A percentile compares a stretch with the other conserved stretches of the same genome.
phyloP scores from a whole-genome alignment of 352 stramenopile genomes.

The Phytophthora quininea region DNA sequence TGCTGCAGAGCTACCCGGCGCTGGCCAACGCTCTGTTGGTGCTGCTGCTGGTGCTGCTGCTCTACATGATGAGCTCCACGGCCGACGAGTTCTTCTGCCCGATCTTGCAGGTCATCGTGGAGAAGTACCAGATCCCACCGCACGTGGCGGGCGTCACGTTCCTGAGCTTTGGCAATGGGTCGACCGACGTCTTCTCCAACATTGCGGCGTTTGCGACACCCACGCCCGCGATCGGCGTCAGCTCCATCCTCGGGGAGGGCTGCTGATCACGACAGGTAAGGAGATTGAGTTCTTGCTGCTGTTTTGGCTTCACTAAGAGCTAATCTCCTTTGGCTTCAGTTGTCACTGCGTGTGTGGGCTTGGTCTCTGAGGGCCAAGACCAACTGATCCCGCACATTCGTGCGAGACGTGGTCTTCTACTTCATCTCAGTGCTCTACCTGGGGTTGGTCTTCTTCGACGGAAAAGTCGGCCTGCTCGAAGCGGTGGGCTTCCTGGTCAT shows the following conservation, averaged over 20 bases:
- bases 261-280: slow-evolving; percentile 73
- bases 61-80: slow-evolving; percentile 84
- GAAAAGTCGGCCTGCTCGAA: slow-evolving; percentile 61
- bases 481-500: slow-evolving; percentile 77
- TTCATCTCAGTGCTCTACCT: slow-evolving; percentile 72
- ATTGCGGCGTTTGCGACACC: slow-evolving; percentile 71
- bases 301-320: background rate
- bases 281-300: background rate
- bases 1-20: slow-evolving; percentile 47
- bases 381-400: slow-evolving; percentile 78
- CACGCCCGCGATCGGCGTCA: slow-evolving; percentile 73
- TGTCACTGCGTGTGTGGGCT: slow-evolving; percentile 70
- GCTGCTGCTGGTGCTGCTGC: slow-evolving; percentile 56
- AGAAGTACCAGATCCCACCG: slow-evolving; percentile 77
- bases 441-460: slow-evolving; percentile 74
- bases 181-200: slow-evolving; percentile 82
- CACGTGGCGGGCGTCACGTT: slow-evolving; percentile 82
- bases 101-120: slow-evolving; percentile 74
- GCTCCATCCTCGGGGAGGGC: slow-evolving; percentile 71
- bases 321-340: slow-evolving; percentile 27
- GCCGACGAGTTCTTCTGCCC: slow-evolving; percentile 86
- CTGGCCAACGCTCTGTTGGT: slow-evolving; percentile 51
- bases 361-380: slow-evolving; percentile 72
- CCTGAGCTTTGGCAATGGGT: slow-evolving; percentile 83
- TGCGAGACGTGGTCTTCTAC: slow-evolving; percentile 82